Conservation (phyloP, 2,329 filamentous ascomycete genomes). For the Blumeria graminis region DNA sequence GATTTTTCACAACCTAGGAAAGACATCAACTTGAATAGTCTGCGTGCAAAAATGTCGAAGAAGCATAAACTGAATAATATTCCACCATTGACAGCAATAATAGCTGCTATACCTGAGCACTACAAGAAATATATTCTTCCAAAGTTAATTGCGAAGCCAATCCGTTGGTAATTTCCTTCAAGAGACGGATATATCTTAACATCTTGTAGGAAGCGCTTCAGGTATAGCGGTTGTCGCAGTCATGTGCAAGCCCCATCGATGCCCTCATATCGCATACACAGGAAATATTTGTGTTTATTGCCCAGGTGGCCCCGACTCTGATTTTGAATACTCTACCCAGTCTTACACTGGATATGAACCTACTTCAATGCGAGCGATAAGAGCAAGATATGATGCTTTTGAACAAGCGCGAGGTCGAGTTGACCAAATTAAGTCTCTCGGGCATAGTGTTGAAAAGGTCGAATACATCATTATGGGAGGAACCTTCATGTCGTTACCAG, state of each 20-base stretch:
- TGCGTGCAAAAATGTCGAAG: constrained; percentile 71
- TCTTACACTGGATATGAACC: constrained; percentile 98
- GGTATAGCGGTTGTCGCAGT: constrained; percentile 96
- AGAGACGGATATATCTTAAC: constrained; percentile 4
- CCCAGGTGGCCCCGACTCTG: constrained; percentile 86
- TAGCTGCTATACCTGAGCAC: constrained; percentile 94
- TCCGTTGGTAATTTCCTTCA: constrained; percentile 30
- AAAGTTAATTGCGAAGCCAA: constrained; percentile 90
- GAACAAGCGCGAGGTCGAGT: constrained; percentile 90
- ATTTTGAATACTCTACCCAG: constrained; percentile 97
- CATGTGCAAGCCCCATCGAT: constrained; percentile 98
- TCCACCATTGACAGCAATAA: constrained; percentile 85
- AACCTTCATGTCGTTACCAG: constrained; percentile 90
- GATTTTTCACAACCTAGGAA: constrained; percentile 49
- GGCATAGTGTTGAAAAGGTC: constrained; percentile 95
- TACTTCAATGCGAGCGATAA: constrained; percentile 93
- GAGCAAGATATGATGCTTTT: constrained; percentile 90
- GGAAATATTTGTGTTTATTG: constrained; percentile 99
- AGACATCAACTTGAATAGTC: constrained; percentile 78
- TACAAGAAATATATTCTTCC: constrained; percentile 98
- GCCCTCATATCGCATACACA: constrained; percentile 93
- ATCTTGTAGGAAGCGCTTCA: constrained; percentile 53
- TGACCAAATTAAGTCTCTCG: constrained; percentile 85
- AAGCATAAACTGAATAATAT: constrained; percentile 77
- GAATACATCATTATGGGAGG: constrained; percentile 99